A percentile compares a stretch with the other conserved stretches of the same genome.
Evolutionary conservation across 1,139 yeast genomes (phyloP).

Genomic region (Lodderomyces orthopsilosis): DNA sequence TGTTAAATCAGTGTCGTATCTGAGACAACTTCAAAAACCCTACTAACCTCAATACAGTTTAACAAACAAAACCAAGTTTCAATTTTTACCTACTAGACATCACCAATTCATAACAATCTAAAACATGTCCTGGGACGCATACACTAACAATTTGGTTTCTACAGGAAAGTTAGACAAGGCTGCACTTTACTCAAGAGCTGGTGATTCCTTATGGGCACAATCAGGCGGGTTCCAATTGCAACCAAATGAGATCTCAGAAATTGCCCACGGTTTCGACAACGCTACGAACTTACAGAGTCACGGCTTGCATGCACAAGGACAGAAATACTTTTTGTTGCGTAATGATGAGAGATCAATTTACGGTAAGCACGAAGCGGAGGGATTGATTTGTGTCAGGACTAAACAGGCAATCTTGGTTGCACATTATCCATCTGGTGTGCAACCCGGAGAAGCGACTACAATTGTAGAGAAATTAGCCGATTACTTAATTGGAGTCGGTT

Average conservation of each 20-base stretch:
- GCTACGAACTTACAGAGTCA: slow-evolving; percentile 75
- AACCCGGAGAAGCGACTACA: slow-evolving; percentile 92
- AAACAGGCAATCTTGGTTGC: slow-evolving; percentile 89
- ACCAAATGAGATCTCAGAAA: slow-evolving; percentile 66
- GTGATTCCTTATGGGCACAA: slow-evolving; percentile 94
- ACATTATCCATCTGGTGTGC: slow-evolving; percentile 89
- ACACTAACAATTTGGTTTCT: slow-evolving; percentile 86
- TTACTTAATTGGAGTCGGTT: slow-evolving; percentile 83
- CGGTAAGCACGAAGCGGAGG: slow-evolving; percentile 87
- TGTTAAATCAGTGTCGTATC: too few relatives aligned
- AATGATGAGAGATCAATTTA: slow-evolving; percentile 93
- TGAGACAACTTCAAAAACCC: too few relatives aligned
- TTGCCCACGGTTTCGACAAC: slow-evolving; percentile 79
- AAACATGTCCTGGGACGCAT: slow-evolving; percentile 62
- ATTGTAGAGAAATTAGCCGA: slow-evolving; percentile 95
- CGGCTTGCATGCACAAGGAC: slow-evolving; percentile 83
- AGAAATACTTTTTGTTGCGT: slow-evolving; percentile 82
- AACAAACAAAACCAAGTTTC: too few relatives aligned
- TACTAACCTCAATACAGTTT: too few relatives aligned
- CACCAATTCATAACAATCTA: background rate
- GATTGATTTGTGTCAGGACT: slow-evolving; percentile 88
- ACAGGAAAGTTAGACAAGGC: slow-evolving; percentile 90
- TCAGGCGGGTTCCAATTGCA: slow-evolving; percentile 67
- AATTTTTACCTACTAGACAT: background rate
- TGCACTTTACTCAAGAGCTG: slow-evolving; percentile 89